Percentiles rank a stretch among this genome's conserved stretches.
phyloP scores from a whole-genome alignment of 2,329 filamentous ascomycete genomes.

The Hymenoscyphus linearis region DNA sequence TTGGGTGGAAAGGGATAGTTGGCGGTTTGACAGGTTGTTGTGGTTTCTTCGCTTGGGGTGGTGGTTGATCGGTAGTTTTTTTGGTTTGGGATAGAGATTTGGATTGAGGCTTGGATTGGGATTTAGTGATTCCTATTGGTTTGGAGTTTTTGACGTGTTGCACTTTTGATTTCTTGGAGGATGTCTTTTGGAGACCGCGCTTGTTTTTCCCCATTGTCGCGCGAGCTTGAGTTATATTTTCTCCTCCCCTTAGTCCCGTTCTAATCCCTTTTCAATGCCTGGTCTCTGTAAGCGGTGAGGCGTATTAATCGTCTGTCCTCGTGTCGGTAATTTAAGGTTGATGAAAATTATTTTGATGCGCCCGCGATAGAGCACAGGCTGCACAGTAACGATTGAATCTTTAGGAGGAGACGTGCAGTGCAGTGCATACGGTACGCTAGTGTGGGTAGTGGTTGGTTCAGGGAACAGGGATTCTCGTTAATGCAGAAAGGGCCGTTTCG shows the following conservation, averaged over 20 bases:
- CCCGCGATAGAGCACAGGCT: not conserved
- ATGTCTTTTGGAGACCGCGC: constrained; percentile 15
- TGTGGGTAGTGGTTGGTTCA: too few relatives aligned
- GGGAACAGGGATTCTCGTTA: not conserved
- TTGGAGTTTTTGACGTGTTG: constrained; percentile 11
- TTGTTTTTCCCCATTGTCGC: constrained; percentile 27
- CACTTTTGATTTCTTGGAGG: constrained; percentile 6
- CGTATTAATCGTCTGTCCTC: not conserved
- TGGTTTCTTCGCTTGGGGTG: constrained; percentile 2
- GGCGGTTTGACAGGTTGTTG: constrained; percentile 37
- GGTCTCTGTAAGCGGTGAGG: not conserved
- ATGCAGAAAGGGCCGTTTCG: constrained; percentile 1
- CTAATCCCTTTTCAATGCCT: not conserved
- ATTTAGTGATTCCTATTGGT: constrained; percentile 12
- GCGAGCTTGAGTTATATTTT: not conserved
- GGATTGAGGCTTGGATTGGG: too few relatives aligned
- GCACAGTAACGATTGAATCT: too few relatives aligned
- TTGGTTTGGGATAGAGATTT: constrained; percentile 8
- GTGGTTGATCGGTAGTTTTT: not conserved
- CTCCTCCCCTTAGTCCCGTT: not conserved
- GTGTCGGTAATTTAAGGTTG: not conserved
- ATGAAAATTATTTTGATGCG: not conserved
- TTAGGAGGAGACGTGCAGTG: too few relatives aligned
- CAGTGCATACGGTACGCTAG: too few relatives aligned
- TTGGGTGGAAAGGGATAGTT: constrained; percentile 61